Conservation (phyloP, 306 rosid species). For the Acmispon strigosus region DNA sequence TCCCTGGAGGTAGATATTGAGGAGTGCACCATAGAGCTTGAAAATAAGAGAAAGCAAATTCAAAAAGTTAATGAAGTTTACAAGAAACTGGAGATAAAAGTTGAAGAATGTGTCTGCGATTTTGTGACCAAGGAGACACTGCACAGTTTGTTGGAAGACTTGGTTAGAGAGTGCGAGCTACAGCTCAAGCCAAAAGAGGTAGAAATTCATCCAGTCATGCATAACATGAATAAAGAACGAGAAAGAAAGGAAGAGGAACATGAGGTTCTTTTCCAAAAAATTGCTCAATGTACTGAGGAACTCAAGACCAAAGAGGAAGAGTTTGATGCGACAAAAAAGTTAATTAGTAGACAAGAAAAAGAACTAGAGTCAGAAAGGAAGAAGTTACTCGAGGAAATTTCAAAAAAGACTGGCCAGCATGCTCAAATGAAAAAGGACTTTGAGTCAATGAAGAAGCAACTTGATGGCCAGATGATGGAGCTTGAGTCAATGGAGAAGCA, state of each 20-base stretch:
- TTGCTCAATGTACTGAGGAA: not conserved
- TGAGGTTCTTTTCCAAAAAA: not conserved
- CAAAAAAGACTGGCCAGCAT: not conserved
- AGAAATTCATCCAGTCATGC: not conserved
- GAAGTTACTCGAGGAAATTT: slow-evolving; percentile 3
- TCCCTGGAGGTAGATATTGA: slow-evolving; percentile 21
- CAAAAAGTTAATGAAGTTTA: not conserved
- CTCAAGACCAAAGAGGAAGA: slow-evolving; percentile 17
- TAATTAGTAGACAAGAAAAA: not conserved
- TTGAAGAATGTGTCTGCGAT: slow-evolving; percentile 1
- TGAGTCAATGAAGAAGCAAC: slow-evolving; percentile 6
- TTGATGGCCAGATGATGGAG: not conserved
- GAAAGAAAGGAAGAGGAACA: slow-evolving; percentile 8
- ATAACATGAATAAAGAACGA: not conserved
- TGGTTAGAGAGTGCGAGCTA: not conserved
- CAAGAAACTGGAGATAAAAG: not conserved
- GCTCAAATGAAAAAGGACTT: not conserved
- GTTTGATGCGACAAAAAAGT: slow-evolving; percentile 1
- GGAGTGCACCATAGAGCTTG: slow-evolving; percentile 27
- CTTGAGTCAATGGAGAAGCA: not conserved
- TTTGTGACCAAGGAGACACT: slow-evolving; percentile 2
- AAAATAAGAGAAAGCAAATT: slow-evolving; percentile 25
- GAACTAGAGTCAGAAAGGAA: slow-evolving; percentile 16
- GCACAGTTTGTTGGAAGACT: not conserved
- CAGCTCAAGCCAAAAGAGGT: not conserved